These are phyloP conservation scores for Chloranthus sessilifolius DNA, from an alignment of 164 flowering plant species.

Conservation along the genomic window DNA sequence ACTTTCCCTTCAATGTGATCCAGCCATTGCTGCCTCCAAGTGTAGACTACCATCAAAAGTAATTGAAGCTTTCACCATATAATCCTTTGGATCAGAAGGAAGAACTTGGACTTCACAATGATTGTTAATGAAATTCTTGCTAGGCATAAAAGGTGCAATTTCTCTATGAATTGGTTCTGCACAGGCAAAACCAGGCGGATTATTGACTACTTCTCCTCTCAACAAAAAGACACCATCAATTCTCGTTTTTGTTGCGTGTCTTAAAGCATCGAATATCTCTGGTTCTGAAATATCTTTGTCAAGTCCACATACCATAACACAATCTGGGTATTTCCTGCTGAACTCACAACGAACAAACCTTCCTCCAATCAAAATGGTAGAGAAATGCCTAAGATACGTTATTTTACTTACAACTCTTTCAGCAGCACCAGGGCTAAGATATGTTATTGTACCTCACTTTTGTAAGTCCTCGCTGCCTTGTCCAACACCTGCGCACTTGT, in stretches of 20 bases:
- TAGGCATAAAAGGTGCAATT: conserved; percentile 69
- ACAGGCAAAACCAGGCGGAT: conserved; percentile 39
- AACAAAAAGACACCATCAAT: conserved; percentile 54
- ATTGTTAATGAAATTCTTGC: conserved; percentile 25
- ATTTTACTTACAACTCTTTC: conserved; percentile 40
- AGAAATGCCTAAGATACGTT: conserved; percentile 39
- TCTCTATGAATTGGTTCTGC: conserved; percentile 76
- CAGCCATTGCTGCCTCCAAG: conserved; percentile 98
- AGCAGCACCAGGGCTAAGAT: conserved; percentile 75
- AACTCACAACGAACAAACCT: conserved; percentile 32
- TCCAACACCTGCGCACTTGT: conserved; percentile 36
- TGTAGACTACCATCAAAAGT: conserved; percentile 85
- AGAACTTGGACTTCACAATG: conserved; percentile 62
- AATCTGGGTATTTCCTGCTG: conserved; percentile 33
- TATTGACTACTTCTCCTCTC: conserved; percentile 55
- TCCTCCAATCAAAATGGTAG: conserved; percentile 45
- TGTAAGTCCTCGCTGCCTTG: conserved; percentile 42
- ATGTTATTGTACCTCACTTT: conserved; percentile 78
- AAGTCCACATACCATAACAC: conserved; percentile 45
- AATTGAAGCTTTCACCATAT: conserved; percentile 50
- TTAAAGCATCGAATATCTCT: conserved; percentile 48
- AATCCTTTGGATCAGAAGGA: conserved; percentile 57
- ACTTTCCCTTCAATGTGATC: conserved; percentile 78
- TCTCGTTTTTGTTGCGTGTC: conserved; percentile 39
- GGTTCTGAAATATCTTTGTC: conserved; percentile 53